Evolutionary conservation across 2,329 filamentous ascomycete species (phyloP), one percentile per base, ranked within the genome.

Genomic region (Pseudopithomyces maydicus): DNA sequence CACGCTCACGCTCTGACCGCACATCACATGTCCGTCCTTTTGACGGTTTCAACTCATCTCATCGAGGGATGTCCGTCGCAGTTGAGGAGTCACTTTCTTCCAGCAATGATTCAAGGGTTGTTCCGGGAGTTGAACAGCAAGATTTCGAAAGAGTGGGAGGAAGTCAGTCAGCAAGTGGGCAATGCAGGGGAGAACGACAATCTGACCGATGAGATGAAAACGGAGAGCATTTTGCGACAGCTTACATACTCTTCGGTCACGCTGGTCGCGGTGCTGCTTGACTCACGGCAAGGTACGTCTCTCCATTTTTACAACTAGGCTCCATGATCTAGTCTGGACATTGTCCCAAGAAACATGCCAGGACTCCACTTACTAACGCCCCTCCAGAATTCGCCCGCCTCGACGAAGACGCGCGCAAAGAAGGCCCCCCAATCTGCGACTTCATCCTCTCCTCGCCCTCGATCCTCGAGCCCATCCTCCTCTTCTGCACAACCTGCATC

Each of bases 141-240:
- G 78, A 90, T 98, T 61, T 90, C 87, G 33, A 82, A 85, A 0
- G 94, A 98, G 73, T 99, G 95, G 95, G 86, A 89, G 59, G 86
- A 86, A 63, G 86, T 97, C 67, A 81, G 72, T 65, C 78, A 68
- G 70, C 72, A 76, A 46, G 80, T 70, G 79, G 84, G 61, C 80
- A 86, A 90, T 19, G 84, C 88, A 1, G 88, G 88, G 3, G 88
- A 88, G 19, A 91, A 93, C 54, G 90, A 91, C 57, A 78, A 81
- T 53, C 79, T 99, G 52, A 91, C 90, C 1, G 92, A 97, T 65
- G 95, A 99, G 78, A 99, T 99, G 95, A 97, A 97, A 77, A 89
- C 91, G 6, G 95, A 99, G 75, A 98, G 94, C 70, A 96, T 99
- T 29, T 80, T 99, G 44, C 87, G 95, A 19, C 92, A 97, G 73